These are phyloP conservation scores for Malus hybrid DNA, from an alignment of 331 rosid species.

Conservation along the genomic window DNA sequence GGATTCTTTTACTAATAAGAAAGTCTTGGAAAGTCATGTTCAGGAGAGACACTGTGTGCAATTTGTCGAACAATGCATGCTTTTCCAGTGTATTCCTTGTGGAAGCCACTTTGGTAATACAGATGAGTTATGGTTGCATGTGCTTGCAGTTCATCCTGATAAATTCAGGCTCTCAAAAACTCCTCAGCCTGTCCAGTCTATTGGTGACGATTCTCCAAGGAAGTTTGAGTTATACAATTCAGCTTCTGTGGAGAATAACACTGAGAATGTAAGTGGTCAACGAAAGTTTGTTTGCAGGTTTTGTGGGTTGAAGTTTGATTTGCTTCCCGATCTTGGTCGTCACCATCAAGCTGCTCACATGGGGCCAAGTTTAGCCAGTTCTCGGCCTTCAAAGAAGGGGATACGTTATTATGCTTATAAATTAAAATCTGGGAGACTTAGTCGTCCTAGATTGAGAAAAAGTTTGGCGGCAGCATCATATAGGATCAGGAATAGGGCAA, in stretches of 20 bases:
- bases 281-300: conserved; percentile 83
- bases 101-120: conserved; percentile 84
- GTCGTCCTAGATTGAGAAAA: conserved; percentile 77
- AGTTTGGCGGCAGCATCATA: conserved; percentile 69
- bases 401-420: conserved; percentile 76
- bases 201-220: conserved; percentile 46
- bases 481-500: conserved; percentile 75
- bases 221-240: conserved; percentile 44
- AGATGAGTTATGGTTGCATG: conserved; percentile 89
- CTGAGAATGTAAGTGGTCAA: conserved; percentile 44
- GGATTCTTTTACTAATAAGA: conserved; percentile 89
- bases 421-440: conserved; percentile 88
- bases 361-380: conserved; percentile 65
- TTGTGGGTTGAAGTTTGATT: conserved; percentile 93
- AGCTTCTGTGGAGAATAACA: conserved; percentile 47
- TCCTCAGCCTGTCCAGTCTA: conserved; percentile 37
- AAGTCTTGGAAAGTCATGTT: conserved; percentile 81
- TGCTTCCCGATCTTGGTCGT: conserved; percentile 96
- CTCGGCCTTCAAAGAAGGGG: conserved; percentile 74
- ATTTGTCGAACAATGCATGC: conserved; percentile 97
- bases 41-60: conserved; percentile 94
- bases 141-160: conserved; percentile 58
- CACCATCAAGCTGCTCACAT: conserved; percentile 99
- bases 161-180: conserved; percentile 59
- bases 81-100: conserved; percentile 95